These are phyloP conservation scores for Teratosphaeria zuluensis DNA, from an alignment of 2,329 filamentous ascomycete genomes.

Conservation along the genomic window DNA sequence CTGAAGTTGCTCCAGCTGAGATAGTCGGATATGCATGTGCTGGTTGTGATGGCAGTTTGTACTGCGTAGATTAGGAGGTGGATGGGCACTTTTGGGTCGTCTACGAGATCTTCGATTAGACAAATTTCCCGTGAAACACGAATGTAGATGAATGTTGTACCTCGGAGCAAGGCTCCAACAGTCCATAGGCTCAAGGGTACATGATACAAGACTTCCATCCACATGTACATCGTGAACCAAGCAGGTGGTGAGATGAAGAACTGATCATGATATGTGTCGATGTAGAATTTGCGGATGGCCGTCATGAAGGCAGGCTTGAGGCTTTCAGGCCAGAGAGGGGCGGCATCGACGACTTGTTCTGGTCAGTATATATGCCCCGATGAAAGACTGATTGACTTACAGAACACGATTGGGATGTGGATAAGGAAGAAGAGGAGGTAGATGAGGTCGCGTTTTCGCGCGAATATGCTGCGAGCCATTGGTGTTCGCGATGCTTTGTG, in stretches of 20 bases:
- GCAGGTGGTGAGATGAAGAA: conserved; percentile 51
- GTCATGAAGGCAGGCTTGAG: conserved; percentile 42
- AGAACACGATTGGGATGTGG: conserved; percentile 52
- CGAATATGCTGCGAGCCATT: conserved; percentile 9
- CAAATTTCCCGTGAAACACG: not conserved
- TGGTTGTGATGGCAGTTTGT: conserved; percentile 52
- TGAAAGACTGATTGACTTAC: conserved; percentile 30
- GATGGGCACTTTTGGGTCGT: conserved; percentile 48
- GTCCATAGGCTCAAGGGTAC: conserved; percentile 53
- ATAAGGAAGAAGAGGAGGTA: conserved; percentile 53
- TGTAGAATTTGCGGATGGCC: conserved; percentile 46
- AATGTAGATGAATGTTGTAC: conserved; percentile 28
- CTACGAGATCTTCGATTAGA: conserved; percentile 22
- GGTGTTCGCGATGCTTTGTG: conserved; percentile 3
- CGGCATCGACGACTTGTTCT: conserved; percentile 48
- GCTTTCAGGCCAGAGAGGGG: conserved; percentile 46
- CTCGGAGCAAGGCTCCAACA: conserved; percentile 42
- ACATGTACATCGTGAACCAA: conserved; percentile 50
- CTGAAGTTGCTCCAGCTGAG: conserved; percentile 44
- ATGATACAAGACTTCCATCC: conserved; percentile 53
- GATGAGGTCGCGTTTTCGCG: conserved; percentile 35
- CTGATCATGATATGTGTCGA: conserved; percentile 51
- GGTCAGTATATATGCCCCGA: not conserved
- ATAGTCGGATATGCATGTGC: conserved; percentile 54
- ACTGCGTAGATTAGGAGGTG: conserved; percentile 51